These are phyloP conservation scores for Kentomonas sorsogonicus DNA, from an alignment of 208 protist genomes.

Conservation along the genomic window DNA sequence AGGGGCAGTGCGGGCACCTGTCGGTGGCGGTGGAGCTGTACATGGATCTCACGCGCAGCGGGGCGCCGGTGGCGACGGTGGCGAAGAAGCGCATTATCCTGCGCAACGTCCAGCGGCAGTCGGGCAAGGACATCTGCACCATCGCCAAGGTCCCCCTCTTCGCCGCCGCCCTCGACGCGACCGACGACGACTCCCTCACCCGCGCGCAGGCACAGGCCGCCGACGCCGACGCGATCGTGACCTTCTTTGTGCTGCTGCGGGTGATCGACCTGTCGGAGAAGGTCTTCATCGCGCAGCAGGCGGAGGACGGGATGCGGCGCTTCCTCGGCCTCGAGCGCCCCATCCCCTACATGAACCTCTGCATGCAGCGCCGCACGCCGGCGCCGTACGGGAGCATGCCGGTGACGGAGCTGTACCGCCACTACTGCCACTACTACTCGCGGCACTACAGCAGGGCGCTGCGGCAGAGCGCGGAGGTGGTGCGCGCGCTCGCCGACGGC, in stretches of 20 bases:
- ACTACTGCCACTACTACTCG: conserved; percentile 59
- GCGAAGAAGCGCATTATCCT: conserved; percentile 28
- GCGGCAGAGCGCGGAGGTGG: conserved; percentile 26
- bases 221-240: conserved; percentile 17
- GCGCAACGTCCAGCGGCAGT: conserved; percentile 30
- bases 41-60: conserved; percentile 25
- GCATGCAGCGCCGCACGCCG: conserved; percentile 16
- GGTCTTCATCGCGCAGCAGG: conserved; percentile 29
- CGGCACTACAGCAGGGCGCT: conserved; percentile 33
- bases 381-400: conserved; percentile 68
- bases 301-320: conserved; percentile 25
- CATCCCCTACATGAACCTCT: conserved; percentile 14
- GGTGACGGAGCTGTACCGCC: conserved; percentile 52
- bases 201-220: not conserved
- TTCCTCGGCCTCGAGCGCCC: conserved; percentile 22
- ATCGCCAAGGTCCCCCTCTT: conserved; percentile 36
- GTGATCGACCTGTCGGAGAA: conserved; percentile 63
- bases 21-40: conserved; percentile 25
- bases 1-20: conserved; percentile 12
- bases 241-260: conserved; percentile 60
- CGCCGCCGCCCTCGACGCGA: conserved; percentile 13
- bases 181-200: not conserved
- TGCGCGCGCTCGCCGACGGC: conserved; percentile 17
- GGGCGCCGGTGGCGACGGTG: conserved; percentile 9
- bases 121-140: conserved; percentile 38